Percentiles rank a stretch among this genome's conserved stretches.
phyloP scores from a whole-genome alignment of 2,329 filamentous ascomycete genomes.

The Penicillium sp. region DNA sequence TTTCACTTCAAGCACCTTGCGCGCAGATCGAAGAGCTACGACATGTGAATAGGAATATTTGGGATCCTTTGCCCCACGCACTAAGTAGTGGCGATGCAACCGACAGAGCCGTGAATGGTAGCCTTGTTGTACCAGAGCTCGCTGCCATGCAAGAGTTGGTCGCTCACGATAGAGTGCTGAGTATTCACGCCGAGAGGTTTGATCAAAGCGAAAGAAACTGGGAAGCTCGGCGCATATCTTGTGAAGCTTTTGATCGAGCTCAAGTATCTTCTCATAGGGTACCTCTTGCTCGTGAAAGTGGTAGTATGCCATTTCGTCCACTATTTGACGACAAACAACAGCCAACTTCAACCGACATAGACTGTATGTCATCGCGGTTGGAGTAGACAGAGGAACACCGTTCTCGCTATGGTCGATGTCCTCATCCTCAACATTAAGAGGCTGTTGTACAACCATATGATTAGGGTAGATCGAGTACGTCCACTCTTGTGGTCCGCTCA shows the following conservation, averaged over 20 bases:
- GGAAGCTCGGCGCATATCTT: conserved; percentile 35
- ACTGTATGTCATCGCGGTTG: conserved; percentile 49
- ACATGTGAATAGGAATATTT: conserved; percentile 41
- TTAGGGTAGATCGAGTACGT: conserved; percentile 45
- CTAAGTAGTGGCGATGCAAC: conserved; percentile 43
- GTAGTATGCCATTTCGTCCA: conserved; percentile 37
- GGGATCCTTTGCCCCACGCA: conserved; percentile 37
- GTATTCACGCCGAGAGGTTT: conserved; percentile 27
- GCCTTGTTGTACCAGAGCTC: conserved; percentile 37
- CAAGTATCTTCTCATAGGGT: conserved; percentile 41
- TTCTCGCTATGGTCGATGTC: conserved; percentile 30
- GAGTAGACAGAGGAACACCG: conserved; percentile 33
- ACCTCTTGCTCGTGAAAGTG: conserved; percentile 29
- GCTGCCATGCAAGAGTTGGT: conserved; percentile 37
- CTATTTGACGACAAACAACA: conserved; percentile 42
- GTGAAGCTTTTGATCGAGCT: conserved; percentile 38
- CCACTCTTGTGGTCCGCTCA: conserved; percentile 47
- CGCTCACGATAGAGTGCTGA: conserved; percentile 30
- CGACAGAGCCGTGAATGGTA: conserved; percentile 40
- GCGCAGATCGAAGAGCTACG: conserved; percentile 40
- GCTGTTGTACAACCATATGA: conserved; percentile 44
- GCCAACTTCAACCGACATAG: conserved; percentile 45
- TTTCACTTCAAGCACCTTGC: conserved; percentile 40
- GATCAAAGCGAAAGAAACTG: conserved; percentile 40
- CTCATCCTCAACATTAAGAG: conserved; percentile 46